phyloP scores from a whole-genome alignment of 768 basidiomycete genomes.

The Trametes maxima region DNA sequence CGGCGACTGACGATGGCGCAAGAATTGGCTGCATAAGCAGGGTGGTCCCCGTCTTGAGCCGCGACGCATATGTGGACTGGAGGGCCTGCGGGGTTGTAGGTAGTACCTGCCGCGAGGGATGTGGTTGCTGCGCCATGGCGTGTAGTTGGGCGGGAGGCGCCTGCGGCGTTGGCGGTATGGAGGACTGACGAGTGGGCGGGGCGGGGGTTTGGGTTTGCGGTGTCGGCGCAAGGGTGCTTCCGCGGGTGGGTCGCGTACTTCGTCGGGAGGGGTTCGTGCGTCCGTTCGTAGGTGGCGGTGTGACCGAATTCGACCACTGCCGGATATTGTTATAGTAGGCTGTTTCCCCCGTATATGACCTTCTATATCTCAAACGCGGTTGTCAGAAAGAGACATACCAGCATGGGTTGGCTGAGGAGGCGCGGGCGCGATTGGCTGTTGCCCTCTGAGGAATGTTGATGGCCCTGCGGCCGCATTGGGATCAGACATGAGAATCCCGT shows the following conservation, averaged over 20 bases:
- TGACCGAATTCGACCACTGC: slow-evolving; percentile 64
- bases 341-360: slow-evolving; percentile 24
- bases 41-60: slow-evolving; percentile 88
- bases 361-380: not conserved
- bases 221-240: slow-evolving; percentile 44
- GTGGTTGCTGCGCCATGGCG: slow-evolving; percentile 30
- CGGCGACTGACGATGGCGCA: slow-evolving; percentile 33
- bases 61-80: slow-evolving; percentile 81
- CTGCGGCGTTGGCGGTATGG: slow-evolving; percentile 28
- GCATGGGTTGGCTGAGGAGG: slow-evolving; percentile 35
- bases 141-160: slow-evolving; percentile 31
- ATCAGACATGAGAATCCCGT: slow-evolving; percentile 7
- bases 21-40: slow-evolving; percentile 89
- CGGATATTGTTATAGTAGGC: slow-evolving; percentile 72
- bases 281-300: slow-evolving; percentile 55
- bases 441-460: slow-evolving; percentile 20
- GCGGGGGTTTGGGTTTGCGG: slow-evolving; percentile 37
- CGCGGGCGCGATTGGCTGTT: slow-evolving; percentile 24
- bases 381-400: slow-evolving; percentile 21
- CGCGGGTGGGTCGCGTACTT: slow-evolving; percentile 42
- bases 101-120: slow-evolving; percentile 50
- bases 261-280: slow-evolving; percentile 40
- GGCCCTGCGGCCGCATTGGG: slow-evolving; percentile 18
- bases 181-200: slow-evolving; percentile 42
- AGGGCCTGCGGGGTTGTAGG: slow-evolving; percentile 69